Base-by-base conservation (phyloP, 2,329 filamentous ascomycete genomes). In the Colletotrichum gigasporum region DNA sequence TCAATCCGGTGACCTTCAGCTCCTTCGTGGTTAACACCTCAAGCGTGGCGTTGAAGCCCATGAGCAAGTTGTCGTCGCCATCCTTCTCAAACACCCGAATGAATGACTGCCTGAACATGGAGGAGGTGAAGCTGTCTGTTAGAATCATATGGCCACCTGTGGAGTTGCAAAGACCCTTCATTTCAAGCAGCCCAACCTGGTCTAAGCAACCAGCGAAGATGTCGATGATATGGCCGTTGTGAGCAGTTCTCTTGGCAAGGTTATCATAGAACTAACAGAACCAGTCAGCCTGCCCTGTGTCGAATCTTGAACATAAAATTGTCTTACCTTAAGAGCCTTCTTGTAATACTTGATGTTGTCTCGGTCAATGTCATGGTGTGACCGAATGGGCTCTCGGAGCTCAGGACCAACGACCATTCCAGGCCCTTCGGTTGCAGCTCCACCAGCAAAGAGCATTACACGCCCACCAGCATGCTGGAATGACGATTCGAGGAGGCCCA, bases 311-410 rank as follows among this genome's bases (percentile, higher is more conserved):
- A 8, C 34, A 64, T n/a, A 57, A 32, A 53, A n/a, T 32, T 34
- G 14, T 44, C 83, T 63, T 78, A 93, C 91, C 88, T 98, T 99
- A 52, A 97, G 80, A 20, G 96, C 96, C 82, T 99, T 99, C 85
- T 99, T 99, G 82, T 97, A 98, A 81, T 98, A 97, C 79, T 99
- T 99, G 82, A 97, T 97, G 76, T 97, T 97, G 79, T 99, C 96
- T 62, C 94, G 90, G 76, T 99, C 96, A 78, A 99, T 99, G 73
- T 99, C 96, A 79, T 99, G 96, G 80, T 99, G 96, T 41, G 95
- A 98, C 74, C 96, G 91, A 69, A 99, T 98, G 9, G 96, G 94
- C 77, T 99, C 96, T 76, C 95, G 91, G 69, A 99, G 83, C 79
- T 99, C 96, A 22, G 96, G 93, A 2, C 94, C 94, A 75, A 99